Percentiles rank a stretch among this genome's conserved stretches.
These are phyloP conservation scores for Salvia rosmarinus DNA, from an alignment of 257 asterid species.

Conservation along the genomic window DNA sequence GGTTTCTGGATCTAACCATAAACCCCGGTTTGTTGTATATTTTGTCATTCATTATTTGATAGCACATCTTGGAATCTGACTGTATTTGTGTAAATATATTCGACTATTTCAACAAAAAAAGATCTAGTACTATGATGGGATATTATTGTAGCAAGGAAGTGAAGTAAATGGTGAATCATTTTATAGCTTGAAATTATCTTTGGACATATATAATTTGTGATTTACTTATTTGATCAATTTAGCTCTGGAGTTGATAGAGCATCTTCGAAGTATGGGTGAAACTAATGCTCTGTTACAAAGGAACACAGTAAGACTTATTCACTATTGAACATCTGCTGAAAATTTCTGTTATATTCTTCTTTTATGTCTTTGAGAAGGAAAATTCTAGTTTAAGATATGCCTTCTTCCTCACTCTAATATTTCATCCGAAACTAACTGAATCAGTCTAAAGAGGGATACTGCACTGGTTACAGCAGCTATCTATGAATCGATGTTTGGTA, in stretches of 20 bases:
- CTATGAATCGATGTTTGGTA: conserved; percentile 92
- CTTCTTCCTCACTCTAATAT: conserved; percentile 20
- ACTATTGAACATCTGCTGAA: conserved; percentile 9
- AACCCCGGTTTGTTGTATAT: background rate
- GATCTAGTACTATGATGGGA: background rate
- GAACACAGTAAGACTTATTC: conserved; percentile 53
- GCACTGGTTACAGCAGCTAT: conserved; percentile 93
- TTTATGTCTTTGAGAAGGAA: background rate
- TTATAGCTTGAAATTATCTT: background rate
- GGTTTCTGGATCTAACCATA: conserved; percentile 24
- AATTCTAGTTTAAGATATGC: conserved; percentile 7
- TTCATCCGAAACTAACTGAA: conserved; percentile 26
- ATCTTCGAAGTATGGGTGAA: conserved; percentile 97
- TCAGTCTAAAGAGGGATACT: conserved; percentile 82
- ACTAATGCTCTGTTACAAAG: conserved; percentile 85
- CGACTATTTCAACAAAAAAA: too few relatives aligned
- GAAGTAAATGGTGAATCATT: background rate
- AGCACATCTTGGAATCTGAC: background rate
- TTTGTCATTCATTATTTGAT: background rate
- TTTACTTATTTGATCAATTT: conserved; percentile 37
- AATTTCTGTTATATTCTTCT: background rate
- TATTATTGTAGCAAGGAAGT: background rate
- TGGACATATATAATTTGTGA: conserved; percentile 20
- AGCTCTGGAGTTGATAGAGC: conserved; percentile 97
- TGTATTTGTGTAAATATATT: background rate